These are phyloP conservation scores for Cenchrus fungigraminus DNA, from an alignment of 176 grass and related monocot genomes.

Conservation along the genomic window DNA sequence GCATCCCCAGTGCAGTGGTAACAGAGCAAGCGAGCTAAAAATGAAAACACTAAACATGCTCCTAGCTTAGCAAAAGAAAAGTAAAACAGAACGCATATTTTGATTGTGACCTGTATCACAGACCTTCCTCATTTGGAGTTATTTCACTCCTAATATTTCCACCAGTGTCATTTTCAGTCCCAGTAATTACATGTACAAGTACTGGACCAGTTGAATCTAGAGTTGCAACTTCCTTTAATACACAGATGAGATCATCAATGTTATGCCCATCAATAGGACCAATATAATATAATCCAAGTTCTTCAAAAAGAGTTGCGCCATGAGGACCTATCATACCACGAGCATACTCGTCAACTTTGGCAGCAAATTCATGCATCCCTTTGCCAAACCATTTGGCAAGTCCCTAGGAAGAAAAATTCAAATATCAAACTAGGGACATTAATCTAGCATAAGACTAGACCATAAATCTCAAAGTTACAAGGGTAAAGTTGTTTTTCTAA, in stretches of 20 bases:
- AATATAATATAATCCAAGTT: slow-evolving; percentile 86
- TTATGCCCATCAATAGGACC: slow-evolving; percentile 79
- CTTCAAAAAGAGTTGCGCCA: slow-evolving; percentile 85
- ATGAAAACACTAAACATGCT: neutral
- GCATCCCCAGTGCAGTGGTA: neutral
- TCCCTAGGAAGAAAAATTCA: slow-evolving; percentile 48
- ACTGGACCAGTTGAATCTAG: slow-evolving; percentile 76
- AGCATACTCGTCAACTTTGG: slow-evolving; percentile 82
- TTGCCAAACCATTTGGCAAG: slow-evolving; percentile 83
- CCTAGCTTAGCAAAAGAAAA: slow-evolving; percentile 10
- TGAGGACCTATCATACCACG: slow-evolving; percentile 79
- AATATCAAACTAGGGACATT: slow-evolving; percentile 19
- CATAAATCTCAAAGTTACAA: slow-evolving; percentile 19
- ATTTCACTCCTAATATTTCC: slow-evolving; percentile 38
- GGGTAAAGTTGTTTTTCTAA: neutral
- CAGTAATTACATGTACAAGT: slow-evolving; percentile 71
- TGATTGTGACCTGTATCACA: slow-evolving; percentile 1
- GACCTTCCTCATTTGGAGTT: slow-evolving; percentile 35
- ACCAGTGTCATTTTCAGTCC: slow-evolving; percentile 52
- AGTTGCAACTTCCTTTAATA: slow-evolving; percentile 71
- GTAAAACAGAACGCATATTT: neutral
- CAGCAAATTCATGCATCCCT: slow-evolving; percentile 77
- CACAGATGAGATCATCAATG: slow-evolving; percentile 82
- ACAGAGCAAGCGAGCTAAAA: neutral
- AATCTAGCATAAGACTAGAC: slow-evolving; percentile 12